These are phyloP conservation scores for Solanum rostratum DNA, from an alignment of 257 asterid species.

Conservation along the genomic window DNA sequence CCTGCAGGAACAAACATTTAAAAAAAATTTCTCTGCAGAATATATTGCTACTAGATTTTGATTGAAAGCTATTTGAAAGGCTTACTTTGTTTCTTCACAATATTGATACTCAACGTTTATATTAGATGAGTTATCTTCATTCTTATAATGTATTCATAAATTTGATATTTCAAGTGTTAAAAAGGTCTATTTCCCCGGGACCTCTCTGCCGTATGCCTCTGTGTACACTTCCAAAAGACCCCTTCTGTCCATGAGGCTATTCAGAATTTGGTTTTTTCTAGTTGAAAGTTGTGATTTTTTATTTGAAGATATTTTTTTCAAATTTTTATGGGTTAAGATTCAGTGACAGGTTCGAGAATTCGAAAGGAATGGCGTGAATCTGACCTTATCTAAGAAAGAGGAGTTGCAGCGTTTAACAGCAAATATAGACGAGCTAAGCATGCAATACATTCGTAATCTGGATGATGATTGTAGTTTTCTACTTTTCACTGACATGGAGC, in stretches of 20 bases:
- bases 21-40: not conserved
- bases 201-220: not conserved
- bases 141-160: not conserved
- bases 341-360: constrained; percentile 97
- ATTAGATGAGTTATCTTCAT: not conserved
- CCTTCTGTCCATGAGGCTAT: not conserved
- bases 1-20: not conserved
- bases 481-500: constrained; percentile 55
- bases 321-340: constrained; percentile 34
- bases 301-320: constrained; percentile 15
- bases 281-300: not conserved
- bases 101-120: not conserved
- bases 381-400: constrained; percentile 74
- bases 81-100: not conserved
- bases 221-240: not conserved
- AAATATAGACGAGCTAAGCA: constrained; percentile 74
- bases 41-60: not conserved
- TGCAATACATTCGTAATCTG: constrained; percentile 66
- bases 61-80: not conserved
- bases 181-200: not conserved
- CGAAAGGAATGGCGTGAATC: constrained; percentile 83
- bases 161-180: not conserved
- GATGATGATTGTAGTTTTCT: constrained; percentile 57
- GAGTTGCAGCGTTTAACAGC: constrained; percentile 68
- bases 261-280: not conserved